Conservation (phyloP, 805 yeast genomes). For the Ogataea allantospora region DNA sequence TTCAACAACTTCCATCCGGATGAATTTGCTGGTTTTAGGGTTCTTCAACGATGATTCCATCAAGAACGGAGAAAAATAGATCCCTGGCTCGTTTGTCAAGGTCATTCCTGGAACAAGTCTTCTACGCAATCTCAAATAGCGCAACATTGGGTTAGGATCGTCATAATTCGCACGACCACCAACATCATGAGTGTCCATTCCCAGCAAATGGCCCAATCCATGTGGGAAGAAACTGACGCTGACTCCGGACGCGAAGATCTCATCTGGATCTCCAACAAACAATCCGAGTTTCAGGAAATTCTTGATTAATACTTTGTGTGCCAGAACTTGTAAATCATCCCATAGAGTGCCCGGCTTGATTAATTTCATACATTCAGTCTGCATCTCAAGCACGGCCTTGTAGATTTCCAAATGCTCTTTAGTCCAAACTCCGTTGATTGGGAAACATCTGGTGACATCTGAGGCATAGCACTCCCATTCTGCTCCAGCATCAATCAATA, state of each 20-base stretch:
- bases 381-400: slow-evolving; percentile 81
- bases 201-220: slow-evolving; percentile 91
- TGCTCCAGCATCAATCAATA: slow-evolving; percentile 94
- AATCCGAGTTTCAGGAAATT: slow-evolving; percentile 74
- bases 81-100: slow-evolving; percentile 93
- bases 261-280: slow-evolving; percentile 56
- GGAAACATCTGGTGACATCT: slow-evolving; percentile 95
- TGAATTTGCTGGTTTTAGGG: slow-evolving; percentile 50
- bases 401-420: slow-evolving; percentile 83
- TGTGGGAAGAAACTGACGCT: slow-evolving; percentile 89
- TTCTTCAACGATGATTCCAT: slow-evolving; percentile 60
- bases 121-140: slow-evolving; percentile 80
- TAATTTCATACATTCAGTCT: slow-evolving; percentile 60
- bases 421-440: slow-evolving; percentile 86
- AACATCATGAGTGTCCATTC: slow-evolving; percentile 95
- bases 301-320: slow-evolving; percentile 75
- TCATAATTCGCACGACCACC: slow-evolving; percentile 86
- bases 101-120: slow-evolving; percentile 73
- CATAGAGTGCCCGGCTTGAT: slow-evolving; percentile 82
- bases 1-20: slow-evolving; percentile 64
- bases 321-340: slow-evolving; percentile 79
- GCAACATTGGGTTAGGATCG: slow-evolving; percentile 75
- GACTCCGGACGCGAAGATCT: slow-evolving; percentile 66
- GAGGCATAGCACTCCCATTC: slow-evolving; percentile 93
- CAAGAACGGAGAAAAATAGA: slow-evolving; percentile 83